phyloP scores from a whole-genome alignment of 2,329 filamentous ascomycete genomes.

The Sclerotinia subarctica region DNA sequence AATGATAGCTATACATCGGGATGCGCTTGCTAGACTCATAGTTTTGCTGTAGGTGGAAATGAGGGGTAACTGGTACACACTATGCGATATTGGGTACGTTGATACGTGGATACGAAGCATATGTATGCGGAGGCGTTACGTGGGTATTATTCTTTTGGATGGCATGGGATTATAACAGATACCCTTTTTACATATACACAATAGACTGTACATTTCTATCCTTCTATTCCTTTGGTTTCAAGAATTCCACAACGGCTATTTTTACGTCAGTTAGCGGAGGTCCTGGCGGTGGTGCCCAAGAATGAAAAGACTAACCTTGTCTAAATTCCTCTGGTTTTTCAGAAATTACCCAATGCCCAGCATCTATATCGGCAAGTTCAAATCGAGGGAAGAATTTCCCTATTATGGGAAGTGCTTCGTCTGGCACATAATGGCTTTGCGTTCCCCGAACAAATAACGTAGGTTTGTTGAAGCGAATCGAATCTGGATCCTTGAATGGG shows the following conservation, averaged over 20 bases:
- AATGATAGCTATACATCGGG: slow-evolving; percentile 2
- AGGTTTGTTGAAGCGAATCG: slow-evolving; percentile 67
- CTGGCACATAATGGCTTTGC: slow-evolving; percentile 72
- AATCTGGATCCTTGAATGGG: slow-evolving; percentile 72
- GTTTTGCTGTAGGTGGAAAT: neutral
- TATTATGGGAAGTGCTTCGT: slow-evolving; percentile 75
- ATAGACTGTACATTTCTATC: slow-evolving; percentile 35
- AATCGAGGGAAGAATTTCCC: slow-evolving; percentile 81
- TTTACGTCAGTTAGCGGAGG: slow-evolving; percentile 20
- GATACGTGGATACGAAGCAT: neutral
- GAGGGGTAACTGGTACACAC: neutral
- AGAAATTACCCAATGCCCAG: slow-evolving; percentile 87
- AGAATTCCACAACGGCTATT: slow-evolving; percentile 61
- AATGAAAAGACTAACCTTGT: slow-evolving; percentile 52
- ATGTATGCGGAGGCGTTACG: slow-evolving; percentile 21
- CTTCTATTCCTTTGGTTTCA: slow-evolving; percentile 49
- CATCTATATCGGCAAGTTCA: slow-evolving; percentile 67
- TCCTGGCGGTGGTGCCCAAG: neutral
- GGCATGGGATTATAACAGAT: slow-evolving; percentile 32
- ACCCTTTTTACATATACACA: slow-evolving; percentile 34
- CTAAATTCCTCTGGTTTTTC: slow-evolving; percentile 80
- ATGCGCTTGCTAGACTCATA: slow-evolving; percentile 16
- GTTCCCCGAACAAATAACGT: slow-evolving; percentile 80
- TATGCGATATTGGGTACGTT: neutral
- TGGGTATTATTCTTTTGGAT: slow-evolving; percentile 22